Conservation (phyloP, 192 early-diverging fungal species). For the Entomortierella lignicola region DNA sequence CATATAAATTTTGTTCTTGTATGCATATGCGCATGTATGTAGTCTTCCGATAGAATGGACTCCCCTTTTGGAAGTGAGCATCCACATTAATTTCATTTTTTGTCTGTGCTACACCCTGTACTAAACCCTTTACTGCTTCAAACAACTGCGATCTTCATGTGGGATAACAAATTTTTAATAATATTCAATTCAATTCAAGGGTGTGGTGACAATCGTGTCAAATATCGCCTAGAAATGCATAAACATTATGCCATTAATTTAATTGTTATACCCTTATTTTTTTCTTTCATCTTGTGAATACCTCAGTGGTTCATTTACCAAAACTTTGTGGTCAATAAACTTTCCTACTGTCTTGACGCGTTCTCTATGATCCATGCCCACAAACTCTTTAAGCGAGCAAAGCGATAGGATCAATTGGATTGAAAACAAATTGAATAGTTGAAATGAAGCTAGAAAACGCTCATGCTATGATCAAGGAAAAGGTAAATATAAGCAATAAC, state of each 20-base stretch:
- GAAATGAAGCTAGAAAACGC: conserved; percentile 19
- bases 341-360: conserved; percentile 16
- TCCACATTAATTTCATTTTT: too few relatives aligned
- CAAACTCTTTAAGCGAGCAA: conserved; percentile 25
- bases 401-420: conserved; percentile 33
- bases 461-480: conserved; percentile 16
- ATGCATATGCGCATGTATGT: too few relatives aligned
- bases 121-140: too few relatives aligned
- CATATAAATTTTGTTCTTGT: too few relatives aligned
- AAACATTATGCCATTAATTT: neutral
- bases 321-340: conserved; percentile 18
- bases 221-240: conserved; percentile 14
- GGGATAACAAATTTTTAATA: neutral
- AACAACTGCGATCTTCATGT: neutral
- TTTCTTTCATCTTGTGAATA: too few relatives aligned
- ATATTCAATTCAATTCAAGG: conserved; percentile 8
- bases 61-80: too few relatives aligned
- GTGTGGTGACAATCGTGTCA: conserved; percentile 15
- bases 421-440: conserved; percentile 37
- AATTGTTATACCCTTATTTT: too few relatives aligned
- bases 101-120: too few relatives aligned
- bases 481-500: too few relatives aligned
- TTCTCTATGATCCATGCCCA: conserved; percentile 27
- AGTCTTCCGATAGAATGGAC: too few relatives aligned
- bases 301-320: conserved; percentile 27